Conservation (phyloP, 169 alveolate species). For the Plasmodium berghei region DNA sequence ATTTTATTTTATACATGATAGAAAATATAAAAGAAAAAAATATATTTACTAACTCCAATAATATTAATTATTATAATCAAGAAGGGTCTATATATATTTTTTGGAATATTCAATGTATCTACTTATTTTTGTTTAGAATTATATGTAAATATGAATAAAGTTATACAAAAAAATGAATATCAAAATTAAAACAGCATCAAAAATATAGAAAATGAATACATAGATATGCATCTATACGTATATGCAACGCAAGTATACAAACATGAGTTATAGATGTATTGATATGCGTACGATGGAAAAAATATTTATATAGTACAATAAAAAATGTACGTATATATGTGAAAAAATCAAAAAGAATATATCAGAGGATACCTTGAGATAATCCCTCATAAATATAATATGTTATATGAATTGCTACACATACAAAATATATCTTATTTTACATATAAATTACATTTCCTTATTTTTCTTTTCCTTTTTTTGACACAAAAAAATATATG, state of each 20-base stretch:
- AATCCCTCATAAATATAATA: slow-evolving; percentile 3
- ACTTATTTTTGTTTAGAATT: neutral
- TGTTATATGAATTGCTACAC: slow-evolving; percentile 1
- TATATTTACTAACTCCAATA: too few species aligned
- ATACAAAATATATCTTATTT: neutral
- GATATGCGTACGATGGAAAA: neutral
- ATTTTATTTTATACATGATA: too few species aligned
- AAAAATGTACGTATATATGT: neutral
- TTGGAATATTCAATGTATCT: too few species aligned
- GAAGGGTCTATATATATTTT: too few species aligned
- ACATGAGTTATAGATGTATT: neutral
- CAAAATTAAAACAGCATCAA: neutral
- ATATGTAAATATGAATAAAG: slow-evolving; percentile 6
- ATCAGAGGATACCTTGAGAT: slow-evolving; percentile 6
- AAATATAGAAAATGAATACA: neutral
- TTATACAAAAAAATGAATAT: slow-evolving; percentile 17
- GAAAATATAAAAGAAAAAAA: too few species aligned
- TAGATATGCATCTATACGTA: neutral
- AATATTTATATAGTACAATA: slow-evolving; percentile 14
- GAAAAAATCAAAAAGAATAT: neutral
- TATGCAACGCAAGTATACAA: neutral
- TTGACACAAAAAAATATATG: neutral
- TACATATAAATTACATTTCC: neutral
- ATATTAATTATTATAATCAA: too few species aligned
- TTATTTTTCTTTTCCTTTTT: neutral